Base-by-base conservation (phyloP, 345 rosid species). In the Isatis tinctoria region DNA sequence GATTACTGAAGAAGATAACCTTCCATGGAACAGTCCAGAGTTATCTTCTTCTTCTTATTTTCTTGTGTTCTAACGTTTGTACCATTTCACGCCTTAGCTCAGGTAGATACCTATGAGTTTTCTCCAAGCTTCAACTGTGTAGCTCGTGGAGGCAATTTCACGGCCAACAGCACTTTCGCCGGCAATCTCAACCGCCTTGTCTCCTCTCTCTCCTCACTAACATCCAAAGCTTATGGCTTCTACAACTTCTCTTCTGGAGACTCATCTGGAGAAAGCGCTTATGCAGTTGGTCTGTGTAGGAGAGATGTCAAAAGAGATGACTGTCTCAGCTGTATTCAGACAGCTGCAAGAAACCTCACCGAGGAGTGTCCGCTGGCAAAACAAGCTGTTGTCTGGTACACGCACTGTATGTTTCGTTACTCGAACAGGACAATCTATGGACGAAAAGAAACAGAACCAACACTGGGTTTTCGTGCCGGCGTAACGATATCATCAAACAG, bases 331-430 rank as follows among this genome's bases (percentile, higher is more conserved):
- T 86, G 87, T 78, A 61, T 82, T 8, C 76, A 3, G 1, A 36
- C 57, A 33, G 75, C 83, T 13, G 72, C 79, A 44, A 18, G 9
- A 16, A 43, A 9, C 30, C 73, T 84, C 36, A 58, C 54, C 3
- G 2, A 44, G n/a, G 37, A 2, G 0, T 82, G 80, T 71, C 81
- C 83, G 2, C 58, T 8, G 45, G 0, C 30, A 5, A 80, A 80
- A 16, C 74, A 84, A 48, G 83, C 78, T 10, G 10, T 78, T n/a
- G 48, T 76, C 3, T 84, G 85, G 79, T 74, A 72, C 44, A 82
- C 82, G 1, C 54, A 60, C 4, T 84, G 87, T 66, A 79, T 77
- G 83, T 52, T 84, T 32, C 66, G 85, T 37, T 80, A 83, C 74
- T 80, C 86, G 2, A 72, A 78, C 63, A 66, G 69, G 26, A 64